Evolutionary conservation across 139 green algal genomes (phyloP).

Genomic region (Volvox africanus): DNA sequence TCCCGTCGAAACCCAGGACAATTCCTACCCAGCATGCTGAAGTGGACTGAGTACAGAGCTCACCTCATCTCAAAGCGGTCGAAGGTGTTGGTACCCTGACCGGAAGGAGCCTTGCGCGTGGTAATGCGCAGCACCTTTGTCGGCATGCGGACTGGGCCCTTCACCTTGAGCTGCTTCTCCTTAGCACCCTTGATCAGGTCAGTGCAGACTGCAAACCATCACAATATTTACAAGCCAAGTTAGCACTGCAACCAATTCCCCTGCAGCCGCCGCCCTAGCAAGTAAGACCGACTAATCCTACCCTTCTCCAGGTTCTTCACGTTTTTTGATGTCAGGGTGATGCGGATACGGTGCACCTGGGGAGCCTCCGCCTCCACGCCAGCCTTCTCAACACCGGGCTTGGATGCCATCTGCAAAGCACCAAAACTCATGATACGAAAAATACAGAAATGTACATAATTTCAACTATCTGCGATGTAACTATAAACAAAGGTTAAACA

Average conservation of each 20-base stretch:
- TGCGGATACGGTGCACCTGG: slow-evolving; percentile 95
- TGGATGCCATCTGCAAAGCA: slow-evolving; percentile 48
- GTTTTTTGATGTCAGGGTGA: slow-evolving; percentile 98
- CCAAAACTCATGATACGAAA: not conserved
- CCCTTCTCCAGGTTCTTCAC: slow-evolving; percentile 98
- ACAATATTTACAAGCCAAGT: not conserved
- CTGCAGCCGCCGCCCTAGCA: not conserved
- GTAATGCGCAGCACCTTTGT: slow-evolving; percentile 98
- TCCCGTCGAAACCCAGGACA: too few relatives aligned
- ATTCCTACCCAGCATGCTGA: too few relatives aligned
- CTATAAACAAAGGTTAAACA: not conserved
- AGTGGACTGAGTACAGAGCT: not conserved
- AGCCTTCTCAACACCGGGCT: slow-evolving; percentile 58
- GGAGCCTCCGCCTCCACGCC: slow-evolving; percentile 82
- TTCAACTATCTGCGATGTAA: not conserved
- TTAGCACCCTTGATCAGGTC: slow-evolving; percentile 98
- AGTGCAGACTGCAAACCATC: slow-evolving; percentile 81
- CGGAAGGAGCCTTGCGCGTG: slow-evolving; percentile 97
- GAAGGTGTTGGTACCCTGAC: slow-evolving; percentile 99
- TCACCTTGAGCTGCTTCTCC: slow-evolving; percentile 98
- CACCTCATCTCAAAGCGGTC: slow-evolving; percentile 97
- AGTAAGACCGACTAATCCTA: slow-evolving; percentile 45
- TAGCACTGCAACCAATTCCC: not conserved
- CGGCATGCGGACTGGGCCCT: slow-evolving; percentile 98
- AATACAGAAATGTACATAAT: not conserved